A percentile compares a stretch with the other conserved stretches of the same genome.
Conservation (phyloP, 2,329 filamentous ascomycete genomes). For the Penicillium sp. region DNA sequence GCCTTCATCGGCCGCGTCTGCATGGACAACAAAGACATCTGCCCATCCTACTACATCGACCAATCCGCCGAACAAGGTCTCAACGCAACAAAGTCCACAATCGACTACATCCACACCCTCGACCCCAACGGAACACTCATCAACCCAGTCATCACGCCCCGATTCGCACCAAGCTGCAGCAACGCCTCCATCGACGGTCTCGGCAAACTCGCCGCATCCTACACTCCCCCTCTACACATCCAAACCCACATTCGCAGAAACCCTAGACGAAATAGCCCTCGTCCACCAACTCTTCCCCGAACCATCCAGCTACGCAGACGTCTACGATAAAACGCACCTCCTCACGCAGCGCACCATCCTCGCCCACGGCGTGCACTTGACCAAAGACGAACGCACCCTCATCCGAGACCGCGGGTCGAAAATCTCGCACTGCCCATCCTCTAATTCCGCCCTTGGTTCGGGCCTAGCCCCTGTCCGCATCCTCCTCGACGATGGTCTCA, state of each 20-base stretch:
- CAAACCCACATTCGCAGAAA: conserved; percentile 96
- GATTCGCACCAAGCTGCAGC: conserved; percentile 65
- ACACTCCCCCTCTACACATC: conserved; percentile 64
- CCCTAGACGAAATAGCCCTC: conserved; percentile 72
- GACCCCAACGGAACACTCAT: conserved; percentile 71
- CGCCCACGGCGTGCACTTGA: conserved; percentile 82
- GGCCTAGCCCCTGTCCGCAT: conserved; percentile 78
- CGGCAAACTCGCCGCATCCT: conserved; percentile 67
- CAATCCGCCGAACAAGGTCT: conserved; percentile 66
- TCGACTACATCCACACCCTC: conserved; percentile 68
- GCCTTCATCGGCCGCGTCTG: conserved; percentile 91
- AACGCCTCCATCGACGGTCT: conserved; percentile 64
- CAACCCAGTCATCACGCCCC: conserved; percentile 77
- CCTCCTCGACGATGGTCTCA: conserved; percentile 75
- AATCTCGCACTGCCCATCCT: conserved; percentile 81
- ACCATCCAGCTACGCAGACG: conserved; percentile 68
- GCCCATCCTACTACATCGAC: conserved; percentile 81
- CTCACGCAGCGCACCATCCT: conserved; percentile 77
- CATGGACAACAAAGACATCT: conserved; percentile 75
- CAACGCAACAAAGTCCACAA: conserved; percentile 61
- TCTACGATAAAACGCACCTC: conserved; percentile 77
- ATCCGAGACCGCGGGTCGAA: conserved; percentile 68
- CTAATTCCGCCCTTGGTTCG: conserved; percentile 79
- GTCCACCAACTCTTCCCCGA: conserved; percentile 74
- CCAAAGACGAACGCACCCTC: conserved; percentile 67